These are phyloP conservation scores for Sordaria brevicollis DNA, from an alignment of 495 filamentous ascomycete genomes.

Conservation along the genomic window DNA sequence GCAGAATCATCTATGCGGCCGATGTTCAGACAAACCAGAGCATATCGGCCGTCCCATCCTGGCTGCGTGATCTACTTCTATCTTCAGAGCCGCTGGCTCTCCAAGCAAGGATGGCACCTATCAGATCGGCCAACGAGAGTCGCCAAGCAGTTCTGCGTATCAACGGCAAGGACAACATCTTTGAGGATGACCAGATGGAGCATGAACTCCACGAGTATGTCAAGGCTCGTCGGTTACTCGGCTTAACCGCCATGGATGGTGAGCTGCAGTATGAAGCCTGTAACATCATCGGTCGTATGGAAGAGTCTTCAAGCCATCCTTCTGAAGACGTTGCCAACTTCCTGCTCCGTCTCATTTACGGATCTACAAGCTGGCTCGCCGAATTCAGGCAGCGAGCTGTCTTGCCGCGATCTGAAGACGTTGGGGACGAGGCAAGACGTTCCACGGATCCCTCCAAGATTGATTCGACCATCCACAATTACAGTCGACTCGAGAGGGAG, in stretches of 20 bases:
- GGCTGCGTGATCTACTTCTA: slow-evolving; percentile 46
- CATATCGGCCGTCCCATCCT: slow-evolving; percentile 26
- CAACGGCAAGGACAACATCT: slow-evolving; percentile 37
- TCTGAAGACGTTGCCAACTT: slow-evolving; percentile 37
- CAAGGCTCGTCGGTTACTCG: slow-evolving; percentile 34
- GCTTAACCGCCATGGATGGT: slow-evolving; percentile 41
- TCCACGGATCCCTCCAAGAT: slow-evolving; percentile 41
- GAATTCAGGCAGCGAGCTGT: slow-evolving; percentile 37
- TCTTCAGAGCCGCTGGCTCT: slow-evolving; percentile 24
- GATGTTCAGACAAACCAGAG: slow-evolving; percentile 20
- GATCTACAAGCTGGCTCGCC: slow-evolving; percentile 34
- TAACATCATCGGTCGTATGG: slow-evolving; percentile 38
- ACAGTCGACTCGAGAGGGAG: slow-evolving; percentile 46
- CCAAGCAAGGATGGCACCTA: slow-evolving; percentile 27
- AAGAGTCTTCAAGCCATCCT: slow-evolving; percentile 31
- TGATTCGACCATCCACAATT: slow-evolving; percentile 44
- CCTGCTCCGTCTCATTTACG: slow-evolving; percentile 34
- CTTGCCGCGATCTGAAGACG: slow-evolving; percentile 40
- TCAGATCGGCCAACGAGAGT: slow-evolving; percentile 21
- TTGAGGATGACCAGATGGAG: slow-evolving; percentile 39
- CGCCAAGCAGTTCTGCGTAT: slow-evolving; percentile 29
- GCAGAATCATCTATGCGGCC: slow-evolving; percentile 29
- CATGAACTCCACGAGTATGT: slow-evolving; percentile 38
- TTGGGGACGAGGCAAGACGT: slow-evolving; percentile 30
- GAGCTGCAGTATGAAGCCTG: slow-evolving; percentile 44